Evolutionary conservation across 1,139 yeast species (phyloP), one percentile per base, ranked within the genome.

Genomic region (Debaryomyces sp.): DNA sequence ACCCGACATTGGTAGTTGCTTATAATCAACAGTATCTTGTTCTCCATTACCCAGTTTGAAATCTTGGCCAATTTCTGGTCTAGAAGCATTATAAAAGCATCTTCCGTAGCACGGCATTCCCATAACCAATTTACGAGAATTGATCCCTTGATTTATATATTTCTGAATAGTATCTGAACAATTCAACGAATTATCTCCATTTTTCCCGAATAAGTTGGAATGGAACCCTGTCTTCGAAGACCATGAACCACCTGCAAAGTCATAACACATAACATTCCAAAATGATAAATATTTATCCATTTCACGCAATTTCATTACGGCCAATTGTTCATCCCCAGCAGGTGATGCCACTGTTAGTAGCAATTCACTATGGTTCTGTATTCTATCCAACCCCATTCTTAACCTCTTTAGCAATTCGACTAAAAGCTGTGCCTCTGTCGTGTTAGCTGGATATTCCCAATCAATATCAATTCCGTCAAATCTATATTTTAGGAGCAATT

Each of bases 101-200:
- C 96, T 74, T 0, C 97, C 98, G 64, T 91, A 94, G 23, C 84
- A 71, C 0, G 98, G 97, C 86, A 92, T 87, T 0, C 98, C 99
- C 46, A 94, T 59, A 1, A 87, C 73, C n/a, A 94, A 56, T 58
- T 88, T 87, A 0, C 58, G 44, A 0, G 84, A 57, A 0, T 69
- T 54, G 0, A 85, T 75, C 0, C 85, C 85, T 1, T 59, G 59
- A 0, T 51, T 41, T 0, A 67, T 48, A 64, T 82, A 87, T 43
- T 63, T 65, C 1, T 63, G 52, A 0, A 91, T 71, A 0, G 87
- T 81, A 5, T 67, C 66, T 49, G 81, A 80, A 1, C 74, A 82
- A 54, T 75, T 76, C 44, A 84, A 60, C 1, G 62, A 65, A 35
- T 79, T 77, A 30, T 77, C 80, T 1, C 73, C 75, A 41, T 70